Percentiles rank a stretch among this genome's conserved stretches.
These are phyloP conservation scores for Condylostoma magnum DNA, from an alignment of 169 alveolate species.

Conservation along the genomic window DNA sequence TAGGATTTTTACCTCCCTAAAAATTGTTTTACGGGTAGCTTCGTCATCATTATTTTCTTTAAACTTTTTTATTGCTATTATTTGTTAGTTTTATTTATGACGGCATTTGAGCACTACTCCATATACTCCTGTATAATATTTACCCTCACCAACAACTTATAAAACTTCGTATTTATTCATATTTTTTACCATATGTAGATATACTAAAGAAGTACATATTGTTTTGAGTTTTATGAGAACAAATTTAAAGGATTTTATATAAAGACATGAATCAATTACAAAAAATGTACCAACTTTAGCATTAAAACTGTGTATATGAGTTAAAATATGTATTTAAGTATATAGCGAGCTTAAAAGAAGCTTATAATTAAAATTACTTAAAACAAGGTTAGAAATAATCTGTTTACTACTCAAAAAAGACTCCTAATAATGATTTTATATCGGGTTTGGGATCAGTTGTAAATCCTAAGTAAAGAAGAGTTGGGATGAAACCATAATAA, in stretches of 20 bases:
- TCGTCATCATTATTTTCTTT: slow-evolving; percentile 88
- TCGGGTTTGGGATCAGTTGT: slow-evolving; percentile 29
- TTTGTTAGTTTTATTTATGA: slow-evolving; percentile 70
- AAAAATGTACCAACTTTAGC: no score
- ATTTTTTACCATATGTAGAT: not conserved
- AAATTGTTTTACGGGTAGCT: slow-evolving; percentile 81
- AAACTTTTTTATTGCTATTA: slow-evolving; percentile 93
- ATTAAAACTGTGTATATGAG: no score
- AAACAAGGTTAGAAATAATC: no score
- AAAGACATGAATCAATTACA: no score
- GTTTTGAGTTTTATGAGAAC: no score
- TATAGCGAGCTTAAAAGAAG: no score
- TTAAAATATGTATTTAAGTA: no score
- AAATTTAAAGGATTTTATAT: no score
- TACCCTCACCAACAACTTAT: slow-evolving; percentile 83
- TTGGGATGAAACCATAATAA: slow-evolving; percentile 21
- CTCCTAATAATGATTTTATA: slow-evolving; percentile 3
- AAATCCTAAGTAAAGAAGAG: slow-evolving; percentile 16
- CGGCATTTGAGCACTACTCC: slow-evolving; percentile 93
- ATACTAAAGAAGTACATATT: no score
- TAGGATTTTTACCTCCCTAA: slow-evolving; percentile 91
- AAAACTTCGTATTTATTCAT: slow-evolving; percentile 85
- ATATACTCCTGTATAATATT: slow-evolving; percentile 87
- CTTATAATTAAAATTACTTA: no score
- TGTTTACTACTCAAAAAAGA: no score